Percentiles rank a stretch among this genome's conserved stretches.
These are phyloP conservation scores for Holtermanniella nyarrowii DNA, from an alignment of 768 basidiomycete species.

Conservation along the genomic window DNA sequence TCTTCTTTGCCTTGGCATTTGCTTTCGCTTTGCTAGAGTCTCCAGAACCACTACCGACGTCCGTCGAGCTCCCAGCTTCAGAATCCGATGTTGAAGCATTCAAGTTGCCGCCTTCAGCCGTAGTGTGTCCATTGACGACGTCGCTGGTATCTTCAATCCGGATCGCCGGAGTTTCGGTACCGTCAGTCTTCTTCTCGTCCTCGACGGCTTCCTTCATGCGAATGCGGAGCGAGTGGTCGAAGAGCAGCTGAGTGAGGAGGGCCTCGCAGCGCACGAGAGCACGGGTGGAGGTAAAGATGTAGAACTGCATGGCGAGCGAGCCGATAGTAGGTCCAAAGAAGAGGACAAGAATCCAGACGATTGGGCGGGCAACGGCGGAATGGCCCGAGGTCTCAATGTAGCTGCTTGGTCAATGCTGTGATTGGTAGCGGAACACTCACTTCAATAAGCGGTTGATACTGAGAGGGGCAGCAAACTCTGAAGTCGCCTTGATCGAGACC, in stretches of 20 bases:
- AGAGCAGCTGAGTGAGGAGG: slow-evolving; percentile 57
- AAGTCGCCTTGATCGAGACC: slow-evolving; percentile 20
- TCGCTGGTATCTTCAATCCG: slow-evolving; percentile 20
- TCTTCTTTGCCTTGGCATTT: slow-evolving; percentile 18
- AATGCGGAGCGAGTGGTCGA: slow-evolving; percentile 69
- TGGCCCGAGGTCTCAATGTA: slow-evolving; percentile 52
- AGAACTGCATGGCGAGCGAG: slow-evolving; percentile 49
- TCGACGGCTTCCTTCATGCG: slow-evolving; percentile 48
- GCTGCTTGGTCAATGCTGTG: neutral
- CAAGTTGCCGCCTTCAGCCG: neutral
- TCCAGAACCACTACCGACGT: neutral
- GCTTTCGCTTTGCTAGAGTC: slow-evolving; percentile 7
- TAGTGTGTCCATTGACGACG: slow-evolving; percentile 6
- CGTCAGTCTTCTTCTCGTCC: slow-evolving; percentile 18
- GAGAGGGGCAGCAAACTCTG: slow-evolving; percentile 41
- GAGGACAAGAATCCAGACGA: slow-evolving; percentile 56
- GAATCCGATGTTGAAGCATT: slow-evolving; percentile 3
- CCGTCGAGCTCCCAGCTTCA: slow-evolving; percentile 12
- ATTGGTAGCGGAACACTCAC: slow-evolving; percentile 16
- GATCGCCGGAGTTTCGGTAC: slow-evolving; percentile 11
- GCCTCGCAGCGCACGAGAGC: slow-evolving; percentile 48
- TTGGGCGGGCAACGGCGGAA: slow-evolving; percentile 50
- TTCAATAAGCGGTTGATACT: slow-evolving; percentile 45
- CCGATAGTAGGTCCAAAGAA: slow-evolving; percentile 36
- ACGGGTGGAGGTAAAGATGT: slow-evolving; percentile 44